These are phyloP conservation scores for Aegle marmelos DNA, from an alignment of 345 rosid species.

Conservation along the genomic window DNA sequence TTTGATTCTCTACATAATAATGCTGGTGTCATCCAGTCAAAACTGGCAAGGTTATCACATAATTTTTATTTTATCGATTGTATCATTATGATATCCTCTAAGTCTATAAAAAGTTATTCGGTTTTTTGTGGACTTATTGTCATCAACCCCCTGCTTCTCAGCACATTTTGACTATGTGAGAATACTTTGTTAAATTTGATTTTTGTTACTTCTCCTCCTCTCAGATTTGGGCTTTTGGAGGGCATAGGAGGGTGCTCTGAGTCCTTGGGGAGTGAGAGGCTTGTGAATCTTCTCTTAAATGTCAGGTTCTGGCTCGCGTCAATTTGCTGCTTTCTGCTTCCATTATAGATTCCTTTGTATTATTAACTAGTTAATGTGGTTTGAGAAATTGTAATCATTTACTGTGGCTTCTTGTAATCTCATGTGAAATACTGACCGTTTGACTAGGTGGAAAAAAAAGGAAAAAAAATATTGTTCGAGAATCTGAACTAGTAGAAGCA, in stretches of 20 bases:
- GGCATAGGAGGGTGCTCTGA: slow-evolving; percentile 67
- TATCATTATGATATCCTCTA: neutral
- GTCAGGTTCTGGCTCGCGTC: neutral
- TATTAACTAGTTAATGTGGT: slow-evolving; percentile 14
- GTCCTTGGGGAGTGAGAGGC: neutral
- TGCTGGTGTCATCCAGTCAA: neutral
- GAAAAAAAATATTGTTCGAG: neutral
- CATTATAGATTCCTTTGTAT: slow-evolving; percentile 10
- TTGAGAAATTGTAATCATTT: slow-evolving; percentile 12
- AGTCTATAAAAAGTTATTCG: neutral
- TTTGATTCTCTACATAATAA: neutral
- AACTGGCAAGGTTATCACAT: neutral
- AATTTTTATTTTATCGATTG: neutral
- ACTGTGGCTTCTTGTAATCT: slow-evolving; percentile 25
- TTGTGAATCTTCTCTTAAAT: neutral
- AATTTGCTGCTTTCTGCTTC: neutral
- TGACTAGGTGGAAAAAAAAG: neutral
- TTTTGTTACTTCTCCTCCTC: neutral
- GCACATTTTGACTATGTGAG: neutral
- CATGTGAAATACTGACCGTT: slow-evolving; percentile 10
- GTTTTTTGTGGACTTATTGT: neutral
- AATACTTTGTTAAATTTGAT: neutral
- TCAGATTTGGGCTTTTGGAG: slow-evolving; percentile 99
- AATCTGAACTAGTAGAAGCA: neutral
- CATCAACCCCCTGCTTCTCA: neutral